Evolutionary conservation across 257 asterid genomes (phyloP).

Genomic region (Prunella vulgaris): DNA sequence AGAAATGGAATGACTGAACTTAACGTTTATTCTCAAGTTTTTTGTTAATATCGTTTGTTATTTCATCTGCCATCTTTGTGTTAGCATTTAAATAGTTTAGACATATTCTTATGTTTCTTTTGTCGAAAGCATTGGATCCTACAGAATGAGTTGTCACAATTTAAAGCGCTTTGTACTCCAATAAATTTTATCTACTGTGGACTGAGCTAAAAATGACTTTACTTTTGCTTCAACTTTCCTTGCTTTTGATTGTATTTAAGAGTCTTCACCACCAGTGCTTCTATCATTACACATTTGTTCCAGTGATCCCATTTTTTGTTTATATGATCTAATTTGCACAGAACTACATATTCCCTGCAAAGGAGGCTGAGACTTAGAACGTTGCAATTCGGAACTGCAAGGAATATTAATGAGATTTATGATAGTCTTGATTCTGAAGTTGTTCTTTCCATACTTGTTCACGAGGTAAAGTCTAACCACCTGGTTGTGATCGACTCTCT

Average conservation of each 20-base stretch:
- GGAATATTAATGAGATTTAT: conserved; percentile 72
- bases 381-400: conserved; percentile 71
- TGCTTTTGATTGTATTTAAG: conserved; percentile 13
- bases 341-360: conserved; percentile 65
- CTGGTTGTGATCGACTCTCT: conserved; percentile 10
- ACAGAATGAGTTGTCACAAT: neutral
- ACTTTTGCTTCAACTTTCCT: neutral
- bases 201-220: neutral
- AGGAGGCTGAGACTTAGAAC: conserved; percentile 95
- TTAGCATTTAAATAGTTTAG: neutral
- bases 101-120: conserved; percentile 11
- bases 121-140: conserved; percentile 7
- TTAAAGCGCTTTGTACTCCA: neutral
- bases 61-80: conserved; percentile 5
- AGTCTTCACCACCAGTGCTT: conserved; percentile 10
- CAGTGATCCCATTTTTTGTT: neutral
- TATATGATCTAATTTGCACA: conserved; percentile 35
- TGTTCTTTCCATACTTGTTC: conserved; percentile 82
- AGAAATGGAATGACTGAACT: neutral
- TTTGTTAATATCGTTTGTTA: neutral
- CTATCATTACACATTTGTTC: conserved; percentile 3
- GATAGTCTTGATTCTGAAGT: conserved; percentile 93
- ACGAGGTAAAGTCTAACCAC: conserved; percentile 54
- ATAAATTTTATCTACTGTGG: neutral
- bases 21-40: neutral